phyloP scores from a whole-genome alignment of 2,329 filamentous ascomycete genomes.

The Gaeumannomyces tritici region DNA sequence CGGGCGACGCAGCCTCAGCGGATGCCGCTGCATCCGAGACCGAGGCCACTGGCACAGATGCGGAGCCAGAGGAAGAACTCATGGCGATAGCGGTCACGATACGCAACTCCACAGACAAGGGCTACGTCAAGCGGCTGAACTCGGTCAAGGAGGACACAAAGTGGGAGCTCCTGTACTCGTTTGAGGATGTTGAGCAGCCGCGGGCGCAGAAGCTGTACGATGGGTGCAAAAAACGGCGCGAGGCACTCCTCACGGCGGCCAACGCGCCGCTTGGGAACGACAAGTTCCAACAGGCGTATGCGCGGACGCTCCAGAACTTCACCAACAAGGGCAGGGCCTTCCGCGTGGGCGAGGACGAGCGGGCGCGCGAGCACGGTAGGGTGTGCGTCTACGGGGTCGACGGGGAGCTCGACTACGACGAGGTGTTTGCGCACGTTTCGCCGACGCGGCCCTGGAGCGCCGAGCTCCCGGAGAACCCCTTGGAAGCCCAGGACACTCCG shows the following conservation, averaged over 20 bases:
- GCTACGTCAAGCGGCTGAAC: slow-evolving; percentile 51
- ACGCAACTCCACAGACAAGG: slow-evolving; percentile 62
- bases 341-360: slow-evolving; percentile 20
- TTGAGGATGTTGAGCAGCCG: slow-evolving; percentile 47
- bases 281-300: not conserved
- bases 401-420: slow-evolving; percentile 20
- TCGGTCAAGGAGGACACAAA: slow-evolving; percentile 28
- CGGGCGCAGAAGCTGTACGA: slow-evolving; percentile 8
- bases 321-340: not conserved
- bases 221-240: slow-evolving; percentile 8
- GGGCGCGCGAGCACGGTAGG: slow-evolving; percentile 32
- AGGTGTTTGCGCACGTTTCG: slow-evolving; percentile 20
- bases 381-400: slow-evolving; percentile 36
- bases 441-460: not conserved
- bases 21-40: not conserved
- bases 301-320: not conserved
- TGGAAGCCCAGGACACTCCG: too few species aligned
- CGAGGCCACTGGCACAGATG: not conserved
- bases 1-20: not conserved
- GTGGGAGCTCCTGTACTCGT: slow-evolving; percentile 73
- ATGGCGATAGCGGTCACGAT: not conserved
- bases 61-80: slow-evolving; percentile 19
- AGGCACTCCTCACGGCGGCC: slow-evolving; percentile 2
- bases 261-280: not conserved
- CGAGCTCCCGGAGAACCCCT: not conserved